Evolutionary conservation across 2,329 filamentous ascomycete species (phyloP), one percentile per base, ranked within the genome.

Genomic region (Mariannaea sp.): DNA sequence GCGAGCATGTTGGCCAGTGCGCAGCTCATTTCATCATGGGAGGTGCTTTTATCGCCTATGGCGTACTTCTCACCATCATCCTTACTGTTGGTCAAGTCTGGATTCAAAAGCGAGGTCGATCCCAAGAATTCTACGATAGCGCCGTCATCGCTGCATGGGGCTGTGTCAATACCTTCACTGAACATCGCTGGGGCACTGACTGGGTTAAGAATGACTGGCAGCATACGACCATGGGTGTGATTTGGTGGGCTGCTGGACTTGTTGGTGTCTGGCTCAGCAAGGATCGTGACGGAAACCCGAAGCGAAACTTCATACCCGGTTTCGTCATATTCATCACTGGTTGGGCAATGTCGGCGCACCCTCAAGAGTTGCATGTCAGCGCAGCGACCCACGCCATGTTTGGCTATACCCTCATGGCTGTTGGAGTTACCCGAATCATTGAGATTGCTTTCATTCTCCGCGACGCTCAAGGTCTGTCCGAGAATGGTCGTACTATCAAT

Each of bases 1-100:
- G 81, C 48, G 92, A 97, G 53, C 93, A 99, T 68, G 72, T 92
- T 1, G 93, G 92, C 26, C 94, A 99, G 73, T 99, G 94, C 73
- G 76, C 90, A 35, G 94, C 94, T 1, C 94, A 99, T 73, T 99
- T 97, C 73, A 99, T 97, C 72, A 99, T 99, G 94, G 94, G 94
- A 38, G 88, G 89, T 62, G 92, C 93, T 1, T 99, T 99, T 70
- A 93, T 99, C 63, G 94, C 83, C 24, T 99, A 99, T 67, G 94
- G 90, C 22, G 88, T 97, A 49, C 71, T 96, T 30, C 80, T 99
- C 60, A 92, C 90, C 2, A 87, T 97, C 16, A 76, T 97, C 16
- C 82, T 97, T 27, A 77, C 97, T 7, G 91, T 94, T 33, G 94
- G 94, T 12, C 94, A 97, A 73, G 75, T 85, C 26, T 97, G 92